These are phyloP conservation scores for Nyssa sinensis DNA, from an alignment of 148 eudicot genomes.

Conservation along the genomic window DNA sequence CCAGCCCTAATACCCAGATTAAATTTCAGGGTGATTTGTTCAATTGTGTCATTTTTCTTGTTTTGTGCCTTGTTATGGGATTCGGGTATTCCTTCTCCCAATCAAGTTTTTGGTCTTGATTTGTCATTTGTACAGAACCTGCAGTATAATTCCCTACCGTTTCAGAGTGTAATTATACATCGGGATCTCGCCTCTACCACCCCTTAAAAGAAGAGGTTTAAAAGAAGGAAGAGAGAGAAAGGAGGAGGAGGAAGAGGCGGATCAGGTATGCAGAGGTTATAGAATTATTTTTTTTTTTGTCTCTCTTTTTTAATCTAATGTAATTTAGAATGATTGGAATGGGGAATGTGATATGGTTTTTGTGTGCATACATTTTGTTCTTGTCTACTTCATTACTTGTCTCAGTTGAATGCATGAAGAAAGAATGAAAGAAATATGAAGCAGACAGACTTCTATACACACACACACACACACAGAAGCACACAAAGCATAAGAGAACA, in stretches of 20 bases:
- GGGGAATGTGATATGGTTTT: conserved; percentile 36
- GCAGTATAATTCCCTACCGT: conserved; percentile 31
- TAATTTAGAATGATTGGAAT: conserved; percentile 38
- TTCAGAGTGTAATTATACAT: conserved; percentile 62
- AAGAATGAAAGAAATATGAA: background rate
- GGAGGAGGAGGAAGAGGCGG: conserved; percentile 36
- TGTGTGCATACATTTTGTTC: conserved; percentile 27
- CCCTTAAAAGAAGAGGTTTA: conserved; percentile 33
- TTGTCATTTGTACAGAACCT: conserved; percentile 54
- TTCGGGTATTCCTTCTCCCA: conserved; percentile 46
- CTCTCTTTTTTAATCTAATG: conserved; percentile 37
- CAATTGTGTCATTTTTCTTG: conserved; percentile 48
- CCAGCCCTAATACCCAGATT: conserved; percentile 19
- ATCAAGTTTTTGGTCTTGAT: conserved; percentile 31
- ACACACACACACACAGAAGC: background rate
- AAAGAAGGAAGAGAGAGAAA: conserved; percentile 1
- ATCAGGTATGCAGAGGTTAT: conserved; percentile 53
- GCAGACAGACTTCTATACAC: background rate
- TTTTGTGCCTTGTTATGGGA: conserved; percentile 35
- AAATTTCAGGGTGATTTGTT: conserved; percentile 29
- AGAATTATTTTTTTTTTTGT: conserved; percentile 26
- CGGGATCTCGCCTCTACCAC: conserved; percentile 62
- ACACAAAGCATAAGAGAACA: background rate
- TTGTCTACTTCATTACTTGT: background rate
- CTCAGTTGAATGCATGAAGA: background rate